Evolutionary conservation across 140 eudicot genomes (phyloP), one percentile per base, ranked within the genome.

Genomic region (Oenanthe javanica): DNA sequence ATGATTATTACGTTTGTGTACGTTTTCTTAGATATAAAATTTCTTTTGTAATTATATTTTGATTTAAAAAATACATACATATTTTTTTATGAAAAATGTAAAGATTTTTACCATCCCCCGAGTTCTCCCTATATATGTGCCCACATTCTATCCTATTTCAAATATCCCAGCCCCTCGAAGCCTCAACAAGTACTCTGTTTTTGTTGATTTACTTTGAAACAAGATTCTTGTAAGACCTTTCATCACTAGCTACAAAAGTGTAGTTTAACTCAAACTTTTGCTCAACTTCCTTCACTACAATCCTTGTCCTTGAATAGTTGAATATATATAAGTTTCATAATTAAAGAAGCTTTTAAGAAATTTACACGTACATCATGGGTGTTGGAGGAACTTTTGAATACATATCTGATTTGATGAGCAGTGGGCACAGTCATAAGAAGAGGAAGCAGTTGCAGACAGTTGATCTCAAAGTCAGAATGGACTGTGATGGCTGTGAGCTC

Each of bases 381-480:
- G 89, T 86, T 59, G 75, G 83, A 81, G 92, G 92, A 76, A 90
- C 93, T 49, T 78, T 92, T 82, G 97, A 88, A 78, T 87, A 83
- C 88, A 57, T 92, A 10, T 88, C 95, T 12, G 93, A 92, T 19
- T 66, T 92, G 40, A 84, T 92, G 85, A 87, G 83, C 83, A 84
- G 86, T 45, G 80, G 89, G 4, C 91, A 90, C 59, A 87, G 81
- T 27, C 90, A 86, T 79, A 92, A 84, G 91, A 91, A 85, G 88
- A 80, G 77, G 84, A 90, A 87, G 81, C 97, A 87, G 78, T 79
- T 86, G 16, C 96, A 88, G 43, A 90, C 95, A 10, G 82, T 79
- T 31, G 82, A 79, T 79, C 82, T 79, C 76, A 79, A 79, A 64
- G 82, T 79, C 47, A 79, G 82, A 66, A 79, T 79, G 82, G 82